Conservation (phyloP, 1,284 basidiomycete species). For the Puccinia coronata region DNA sequence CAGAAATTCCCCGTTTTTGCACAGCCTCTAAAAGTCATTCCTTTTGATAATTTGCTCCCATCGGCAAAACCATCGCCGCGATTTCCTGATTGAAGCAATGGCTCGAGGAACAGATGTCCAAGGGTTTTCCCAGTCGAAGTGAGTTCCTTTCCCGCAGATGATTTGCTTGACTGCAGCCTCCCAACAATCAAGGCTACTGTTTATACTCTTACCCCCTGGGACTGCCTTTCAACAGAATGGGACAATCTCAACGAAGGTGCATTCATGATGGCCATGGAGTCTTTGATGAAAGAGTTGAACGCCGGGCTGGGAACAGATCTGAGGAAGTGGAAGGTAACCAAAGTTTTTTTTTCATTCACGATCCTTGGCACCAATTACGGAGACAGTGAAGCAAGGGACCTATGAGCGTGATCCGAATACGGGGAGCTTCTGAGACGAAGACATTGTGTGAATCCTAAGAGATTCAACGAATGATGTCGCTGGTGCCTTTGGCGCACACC, state of each 20-base stretch:
- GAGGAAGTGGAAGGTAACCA: conserved; percentile 40
- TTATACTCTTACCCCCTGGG: conserved; percentile 2
- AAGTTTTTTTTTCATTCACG: too few relatives aligned
- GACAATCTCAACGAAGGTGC: too few relatives aligned
- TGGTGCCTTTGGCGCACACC: conserved; percentile 41
- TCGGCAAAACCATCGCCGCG: not conserved
- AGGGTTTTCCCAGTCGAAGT: conserved; percentile 44
- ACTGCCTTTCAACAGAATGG: too few relatives aligned
- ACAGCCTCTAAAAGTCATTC: not conserved
- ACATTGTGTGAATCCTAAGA: conserved; percentile 37
- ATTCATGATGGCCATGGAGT: too few relatives aligned
- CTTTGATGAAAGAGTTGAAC: conserved; percentile 45
- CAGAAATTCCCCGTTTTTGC: not conserved
- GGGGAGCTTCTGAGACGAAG: conserved; percentile 41
- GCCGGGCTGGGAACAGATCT: conserved; percentile 20
- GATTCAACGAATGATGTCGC: conserved; percentile 47
- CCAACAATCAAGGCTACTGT: not conserved
- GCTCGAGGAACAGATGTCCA: conserved; percentile 42
- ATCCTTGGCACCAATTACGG: not conserved
- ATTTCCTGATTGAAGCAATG: conserved; percentile 1
- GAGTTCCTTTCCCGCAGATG: not conserved
- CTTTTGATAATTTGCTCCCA: not conserved
- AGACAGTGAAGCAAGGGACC: conserved; percentile 25
- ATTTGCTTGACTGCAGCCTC: too few relatives aligned
- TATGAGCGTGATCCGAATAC: conserved; percentile 42